Evolutionary conservation across 2,329 filamentous ascomycete species (phyloP).

Genomic region (Alternaria sp.): DNA sequence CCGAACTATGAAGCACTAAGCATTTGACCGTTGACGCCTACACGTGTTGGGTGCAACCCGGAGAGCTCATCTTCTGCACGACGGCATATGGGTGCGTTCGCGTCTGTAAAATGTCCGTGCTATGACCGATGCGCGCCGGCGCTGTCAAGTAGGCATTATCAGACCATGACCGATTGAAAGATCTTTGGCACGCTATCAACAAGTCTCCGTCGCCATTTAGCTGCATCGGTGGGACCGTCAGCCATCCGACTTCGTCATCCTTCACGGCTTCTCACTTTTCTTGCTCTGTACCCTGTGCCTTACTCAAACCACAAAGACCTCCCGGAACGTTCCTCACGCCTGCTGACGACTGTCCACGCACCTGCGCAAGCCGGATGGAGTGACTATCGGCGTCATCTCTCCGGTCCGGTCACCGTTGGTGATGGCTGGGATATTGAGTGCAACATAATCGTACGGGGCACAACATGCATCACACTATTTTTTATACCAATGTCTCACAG

Average conservation of each 20-base stretch:
- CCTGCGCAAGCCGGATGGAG: background rate
- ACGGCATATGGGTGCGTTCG: slow-evolving; percentile 13
- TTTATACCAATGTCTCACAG: slow-evolving; percentile 15
- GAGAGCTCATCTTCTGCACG: slow-evolving; percentile 7
- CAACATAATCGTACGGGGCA: slow-evolving; percentile 20
- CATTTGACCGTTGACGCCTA: slow-evolving; percentile 15
- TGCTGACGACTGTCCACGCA: slow-evolving; percentile 4
- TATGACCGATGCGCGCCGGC: slow-evolving; percentile 18
- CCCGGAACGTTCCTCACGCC: background rate
- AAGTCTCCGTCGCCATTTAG: slow-evolving; percentile 31
- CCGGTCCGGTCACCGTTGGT: slow-evolving; percentile 12
- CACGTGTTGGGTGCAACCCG: slow-evolving; percentile 14
- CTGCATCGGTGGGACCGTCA: slow-evolving; percentile 12
- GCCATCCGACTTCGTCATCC: slow-evolving; percentile 7
- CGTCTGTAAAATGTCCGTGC: slow-evolving; percentile 13
- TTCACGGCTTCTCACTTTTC: background rate
- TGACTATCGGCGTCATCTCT: slow-evolving; percentile 11
- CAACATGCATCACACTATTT: slow-evolving; percentile 30
- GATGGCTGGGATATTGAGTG: slow-evolving; percentile 16
- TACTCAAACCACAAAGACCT: background rate
- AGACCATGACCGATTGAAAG: slow-evolving; percentile 23
- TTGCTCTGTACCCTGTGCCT: background rate
- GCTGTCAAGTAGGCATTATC: slow-evolving; percentile 29
- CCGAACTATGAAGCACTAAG: slow-evolving; percentile 6
- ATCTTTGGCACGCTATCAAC: slow-evolving; percentile 30